Conservation (phyloP, 371 early-diverging fungal species). For the Mucor piriformis region DNA sequence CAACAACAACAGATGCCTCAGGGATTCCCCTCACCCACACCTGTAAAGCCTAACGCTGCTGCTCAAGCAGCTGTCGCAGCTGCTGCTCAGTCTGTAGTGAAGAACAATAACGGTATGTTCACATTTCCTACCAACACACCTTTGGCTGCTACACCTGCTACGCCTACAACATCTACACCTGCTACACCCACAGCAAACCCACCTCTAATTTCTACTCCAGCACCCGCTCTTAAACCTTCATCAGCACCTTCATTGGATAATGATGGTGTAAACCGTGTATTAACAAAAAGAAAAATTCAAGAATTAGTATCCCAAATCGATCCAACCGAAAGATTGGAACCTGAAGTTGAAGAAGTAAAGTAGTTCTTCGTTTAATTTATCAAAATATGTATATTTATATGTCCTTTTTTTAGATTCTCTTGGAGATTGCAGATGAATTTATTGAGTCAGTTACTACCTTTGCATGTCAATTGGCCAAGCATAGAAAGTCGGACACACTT, state of each 20-base stretch:
- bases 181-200: slow-evolving; percentile 6
- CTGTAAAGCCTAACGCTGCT: slow-evolving; percentile 11
- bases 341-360: slow-evolving; percentile 88
- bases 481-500: slow-evolving; percentile 80
- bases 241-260: slow-evolving; percentile 31
- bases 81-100: slow-evolving; percentile 17
- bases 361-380: neutral
- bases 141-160: slow-evolving; percentile 14
- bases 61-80: slow-evolving; percentile 27
- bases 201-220: slow-evolving; percentile 4
- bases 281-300: slow-evolving; percentile 85
- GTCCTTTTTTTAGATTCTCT: slow-evolving; percentile 58
- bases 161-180: slow-evolving; percentile 15
- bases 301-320: slow-evolving; percentile 89
- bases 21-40: slow-evolving; percentile 4
- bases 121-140: slow-evolving; percentile 16
- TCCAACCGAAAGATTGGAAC: slow-evolving; percentile 82
- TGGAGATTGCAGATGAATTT: slow-evolving; percentile 93
- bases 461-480: slow-evolving; percentile 89
- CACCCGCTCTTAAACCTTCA: slow-evolving; percentile 21
- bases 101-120: slow-evolving; percentile 25
- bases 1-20: neutral
- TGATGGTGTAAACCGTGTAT: slow-evolving; percentile 46
- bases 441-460: slow-evolving; percentile 86
- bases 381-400: neutral